A percentile compares a stretch with the other conserved stretches of the same genome.
These are phyloP conservation scores for Pyropia yezoensis DNA, from an alignment of 23 red algal species.

Conservation along the genomic window DNA sequence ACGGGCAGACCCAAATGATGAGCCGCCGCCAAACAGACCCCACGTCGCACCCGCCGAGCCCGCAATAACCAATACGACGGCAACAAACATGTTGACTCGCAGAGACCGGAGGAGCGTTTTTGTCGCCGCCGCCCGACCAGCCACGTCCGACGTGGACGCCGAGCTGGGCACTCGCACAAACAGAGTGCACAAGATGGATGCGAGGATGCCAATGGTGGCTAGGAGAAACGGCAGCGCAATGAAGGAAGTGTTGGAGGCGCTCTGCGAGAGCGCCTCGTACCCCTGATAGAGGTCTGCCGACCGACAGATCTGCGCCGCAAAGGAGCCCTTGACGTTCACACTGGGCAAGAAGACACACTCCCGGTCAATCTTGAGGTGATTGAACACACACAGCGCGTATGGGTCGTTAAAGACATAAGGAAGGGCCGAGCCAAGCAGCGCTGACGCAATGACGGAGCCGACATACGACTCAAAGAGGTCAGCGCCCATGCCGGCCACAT, in stretches of 20 bases:
- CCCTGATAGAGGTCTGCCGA: not conserved
- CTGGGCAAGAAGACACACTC: not conserved
- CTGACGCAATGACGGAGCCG: constrained; percentile 10
- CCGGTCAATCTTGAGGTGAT: constrained; percentile 5
- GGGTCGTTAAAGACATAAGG: constrained; percentile 7
- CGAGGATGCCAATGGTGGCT: constrained; percentile 5
- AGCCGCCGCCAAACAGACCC: not conserved
- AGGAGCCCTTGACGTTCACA: not conserved
- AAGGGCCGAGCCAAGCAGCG: constrained; percentile 13
- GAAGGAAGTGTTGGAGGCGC: not conserved
- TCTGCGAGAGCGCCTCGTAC: not conserved
- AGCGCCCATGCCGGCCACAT: constrained; percentile 27
- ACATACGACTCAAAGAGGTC: constrained; percentile 53
- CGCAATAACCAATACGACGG: not conserved
- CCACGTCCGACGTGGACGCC: not conserved
- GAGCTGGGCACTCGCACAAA: not conserved
- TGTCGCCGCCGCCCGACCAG: not conserved
- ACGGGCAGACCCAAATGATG: not conserved
- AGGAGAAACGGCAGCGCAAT: constrained; percentile 11
- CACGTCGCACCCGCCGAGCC: not conserved
- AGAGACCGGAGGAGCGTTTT: not conserved
- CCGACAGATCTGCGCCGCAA: constrained; percentile 2
- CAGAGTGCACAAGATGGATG: not conserved
- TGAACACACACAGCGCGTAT: constrained; percentile 4
- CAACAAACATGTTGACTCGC: constrained; percentile 2